A percentile compares a stretch with the other conserved stretches of the same genome.
Conservation (phyloP, 169 alveolate species). For the Miamiensis avidus region DNA sequence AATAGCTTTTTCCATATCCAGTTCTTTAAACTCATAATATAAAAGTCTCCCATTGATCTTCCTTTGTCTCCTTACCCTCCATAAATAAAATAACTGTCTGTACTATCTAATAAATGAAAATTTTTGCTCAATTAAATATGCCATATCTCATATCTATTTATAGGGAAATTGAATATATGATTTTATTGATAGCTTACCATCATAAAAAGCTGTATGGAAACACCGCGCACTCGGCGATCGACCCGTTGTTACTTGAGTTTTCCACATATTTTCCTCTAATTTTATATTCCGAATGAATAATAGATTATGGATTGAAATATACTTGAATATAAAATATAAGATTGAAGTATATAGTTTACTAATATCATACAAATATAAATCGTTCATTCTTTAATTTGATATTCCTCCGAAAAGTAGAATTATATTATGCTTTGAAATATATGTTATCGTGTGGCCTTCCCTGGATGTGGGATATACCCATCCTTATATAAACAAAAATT, state of each 20-base stretch:
- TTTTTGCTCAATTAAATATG: too few relatives aligned
- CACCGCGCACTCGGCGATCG: slow-evolving; percentile 35
- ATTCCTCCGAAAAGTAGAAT: neutral
- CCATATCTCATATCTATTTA: too few relatives aligned
- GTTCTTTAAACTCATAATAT: slow-evolving; percentile 1
- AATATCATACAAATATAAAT: neutral
- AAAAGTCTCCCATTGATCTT: slow-evolving; percentile 33
- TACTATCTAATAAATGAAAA: slow-evolving; percentile 2
- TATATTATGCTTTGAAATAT: neutral
- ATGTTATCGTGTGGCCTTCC: neutral
- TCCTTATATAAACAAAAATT: neutral
- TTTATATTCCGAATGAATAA: neutral
- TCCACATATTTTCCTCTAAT: slow-evolving; percentile 12
- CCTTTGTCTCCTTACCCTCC: slow-evolving; percentile 42
- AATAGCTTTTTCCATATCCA: slow-evolving; percentile 25
- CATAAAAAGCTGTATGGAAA: slow-evolving; percentile 34
- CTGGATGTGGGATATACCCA: neutral
- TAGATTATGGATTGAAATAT: too few relatives aligned
- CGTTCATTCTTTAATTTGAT: neutral
- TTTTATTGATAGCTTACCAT: slow-evolving; percentile 17
- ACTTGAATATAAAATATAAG: too few relatives aligned
- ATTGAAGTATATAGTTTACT: neutral
- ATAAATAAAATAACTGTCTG: slow-evolving; percentile 4
- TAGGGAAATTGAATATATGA: too few relatives aligned
- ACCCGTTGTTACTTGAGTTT: slow-evolving; percentile 21